Conservation (phyloP, 495 filamentous ascomycete species). For the Aspergillus diversus region DNA sequence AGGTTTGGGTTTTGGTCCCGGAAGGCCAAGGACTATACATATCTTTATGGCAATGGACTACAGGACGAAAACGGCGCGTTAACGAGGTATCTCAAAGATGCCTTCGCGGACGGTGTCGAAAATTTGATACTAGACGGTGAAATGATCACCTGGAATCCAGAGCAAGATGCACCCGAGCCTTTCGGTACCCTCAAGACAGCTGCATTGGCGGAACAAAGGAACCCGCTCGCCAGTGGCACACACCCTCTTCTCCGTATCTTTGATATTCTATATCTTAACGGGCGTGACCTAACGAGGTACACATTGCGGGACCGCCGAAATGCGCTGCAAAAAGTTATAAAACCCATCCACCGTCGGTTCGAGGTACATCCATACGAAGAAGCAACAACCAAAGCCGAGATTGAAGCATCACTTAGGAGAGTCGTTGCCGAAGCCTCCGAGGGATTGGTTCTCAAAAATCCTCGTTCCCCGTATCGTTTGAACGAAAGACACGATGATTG, state of each 20-base stretch:
- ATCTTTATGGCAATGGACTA: constrained; percentile 83
- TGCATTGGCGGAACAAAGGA: constrained; percentile 77
- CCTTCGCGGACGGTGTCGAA: constrained; percentile 76
- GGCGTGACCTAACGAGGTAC: constrained; percentile 74
- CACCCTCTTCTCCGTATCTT: constrained; percentile 87
- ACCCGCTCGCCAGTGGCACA: constrained; percentile 71
- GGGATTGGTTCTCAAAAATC: constrained; percentile 93
- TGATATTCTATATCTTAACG: constrained; percentile 90
- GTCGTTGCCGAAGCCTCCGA: constrained; percentile 89
- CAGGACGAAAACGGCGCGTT: constrained; percentile 76
- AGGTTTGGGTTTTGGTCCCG: constrained; percentile 91
- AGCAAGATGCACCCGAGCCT: constrained; percentile 77
- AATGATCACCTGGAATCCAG: constrained; percentile 99
- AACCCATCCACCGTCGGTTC: constrained; percentile 68
- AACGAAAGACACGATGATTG: constrained; percentile 95
- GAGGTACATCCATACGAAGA: constrained; percentile 79
- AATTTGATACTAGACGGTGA: constrained; percentile 94
- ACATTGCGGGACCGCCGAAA: constrained; percentile 79
- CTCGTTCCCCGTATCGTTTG: constrained; percentile 78
- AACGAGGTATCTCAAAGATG: constrained; percentile 76
- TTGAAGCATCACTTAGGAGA: constrained; percentile 77
- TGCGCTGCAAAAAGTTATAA: constrained; percentile 70
- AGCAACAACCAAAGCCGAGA: constrained; percentile 66
- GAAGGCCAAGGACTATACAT: constrained; percentile 96
- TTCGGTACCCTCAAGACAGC: constrained; percentile 96